phyloP scores from a whole-genome alignment of 257 asterid genomes.

The Dorcoceras hygrometricum region DNA sequence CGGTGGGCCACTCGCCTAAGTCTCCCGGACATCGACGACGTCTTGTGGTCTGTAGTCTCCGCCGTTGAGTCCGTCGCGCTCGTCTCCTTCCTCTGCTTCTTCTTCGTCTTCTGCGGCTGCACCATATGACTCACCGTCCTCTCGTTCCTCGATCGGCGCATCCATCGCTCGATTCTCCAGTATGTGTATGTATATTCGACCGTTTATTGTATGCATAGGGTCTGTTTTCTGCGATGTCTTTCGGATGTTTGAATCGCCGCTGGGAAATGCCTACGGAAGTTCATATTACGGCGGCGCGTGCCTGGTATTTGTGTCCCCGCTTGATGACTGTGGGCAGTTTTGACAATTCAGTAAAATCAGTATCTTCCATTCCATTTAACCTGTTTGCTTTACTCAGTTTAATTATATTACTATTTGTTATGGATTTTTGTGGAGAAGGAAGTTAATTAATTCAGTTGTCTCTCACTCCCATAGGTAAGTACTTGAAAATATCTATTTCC shows the following conservation, averaged over 20 bases:
- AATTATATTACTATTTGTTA: not conserved
- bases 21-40: conserved; percentile 51
- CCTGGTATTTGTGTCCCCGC: too few relatives aligned
- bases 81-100: conserved; percentile 57
- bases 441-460: not conserved
- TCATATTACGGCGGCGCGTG: conserved; percentile 31
- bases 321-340: conserved; percentile 16
- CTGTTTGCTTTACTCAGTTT: not conserved
- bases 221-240: not conserved
- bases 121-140: conserved; percentile 31
- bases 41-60: conserved; percentile 53
- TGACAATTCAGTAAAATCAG: conserved; percentile 21
- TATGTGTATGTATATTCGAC: not conserved
- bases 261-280: conserved; percentile 21
- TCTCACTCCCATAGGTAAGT: too few relatives aligned
- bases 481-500: too few relatives aligned
- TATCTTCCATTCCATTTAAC: not conserved
- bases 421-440: not conserved
- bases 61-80: conserved; percentile 61
- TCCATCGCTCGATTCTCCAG: not conserved
- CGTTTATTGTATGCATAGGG: too few relatives aligned
- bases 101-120: conserved; percentile 66
- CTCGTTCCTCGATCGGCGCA: too few relatives aligned
- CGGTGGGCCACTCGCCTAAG: conserved; percentile 38
- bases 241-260: conserved; percentile 21